phyloP scores from a whole-genome alignment of 176 grass and related monocot genomes.

The Ampelocalamus luodianensis region DNA sequence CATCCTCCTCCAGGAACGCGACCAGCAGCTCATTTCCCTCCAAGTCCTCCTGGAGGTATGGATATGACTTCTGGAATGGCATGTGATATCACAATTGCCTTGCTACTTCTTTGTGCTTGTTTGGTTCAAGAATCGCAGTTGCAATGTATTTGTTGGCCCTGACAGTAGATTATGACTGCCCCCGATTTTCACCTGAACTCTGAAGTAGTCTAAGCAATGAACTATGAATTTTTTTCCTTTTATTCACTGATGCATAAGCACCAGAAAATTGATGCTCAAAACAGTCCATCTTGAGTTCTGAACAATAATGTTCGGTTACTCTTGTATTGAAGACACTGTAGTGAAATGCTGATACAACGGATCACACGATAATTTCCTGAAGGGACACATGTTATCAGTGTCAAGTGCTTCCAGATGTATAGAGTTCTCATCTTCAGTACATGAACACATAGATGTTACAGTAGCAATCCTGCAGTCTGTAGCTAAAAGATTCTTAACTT shows the following conservation, averaged over 20 bases:
- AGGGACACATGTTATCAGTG: not conserved
- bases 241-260: not conserved
- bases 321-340: not conserved
- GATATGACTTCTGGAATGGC: not conserved
- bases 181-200: not conserved
- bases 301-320: not conserved
- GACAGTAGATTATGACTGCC: slow-evolving; percentile 5
- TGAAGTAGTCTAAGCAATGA: not conserved
- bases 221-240: not conserved
- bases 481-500: not conserved
- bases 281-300: slow-evolving; percentile 1
- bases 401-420: slow-evolving; percentile 15
- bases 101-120: not conserved
- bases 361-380: not conserved
- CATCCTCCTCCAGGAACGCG: slow-evolving; percentile 76
- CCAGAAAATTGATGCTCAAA: not conserved
- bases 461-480: not conserved
- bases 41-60: slow-evolving; percentile 75
- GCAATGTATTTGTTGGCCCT: not conserved
- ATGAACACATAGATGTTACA: not conserved
- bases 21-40: slow-evolving; percentile 72
- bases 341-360: not conserved
- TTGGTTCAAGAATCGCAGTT: not conserved
- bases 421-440: not conserved
- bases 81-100: not conserved